Base-by-base conservation (phyloP, 2,329 filamentous ascomycete genomes). In the Fusarium hostae region DNA sequence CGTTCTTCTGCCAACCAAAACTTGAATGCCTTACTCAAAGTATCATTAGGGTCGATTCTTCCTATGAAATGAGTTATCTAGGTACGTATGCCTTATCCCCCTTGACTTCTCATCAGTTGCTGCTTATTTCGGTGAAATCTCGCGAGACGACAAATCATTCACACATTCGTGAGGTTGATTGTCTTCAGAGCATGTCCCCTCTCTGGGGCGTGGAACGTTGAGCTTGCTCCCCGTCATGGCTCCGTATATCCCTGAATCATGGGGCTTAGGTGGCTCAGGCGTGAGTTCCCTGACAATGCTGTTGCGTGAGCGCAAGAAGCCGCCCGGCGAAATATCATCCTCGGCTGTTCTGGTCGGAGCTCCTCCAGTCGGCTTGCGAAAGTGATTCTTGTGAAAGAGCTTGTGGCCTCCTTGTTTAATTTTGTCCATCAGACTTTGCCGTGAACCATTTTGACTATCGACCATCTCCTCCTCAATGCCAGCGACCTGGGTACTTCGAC, bases 161-260 rank as follows among this genome's bases (percentile, higher is more conserved):
- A 74, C 72, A 34, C 78, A 81, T 10, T 76, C 54, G 47, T 81
- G 79, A 20, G 79, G 79, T 39, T 68, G 67, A 37, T 77, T 70
- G 37, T 81, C 80, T 58, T 81, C 80, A 9, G 79, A 81, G 48
- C 80, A 81, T 12, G 71, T 74, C 18, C 61, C 55, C 13, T 70
- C 62, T 43, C 66, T 66, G n/a, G 66, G 51, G 16, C 58, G 64
- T 26, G 50, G 50, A 12, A 44, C 45, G 1, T 61, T 45, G 20
- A 67, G 58, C 32, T 67, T 75, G 22, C 73, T 70, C 18, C 70
- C 73, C 5, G 73, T 73, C 63, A 78, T 70, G 5, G 74, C 74
- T 34, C 77, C 74, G 22, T 77, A 72, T 37, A 77, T 76, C 12
- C 73, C 71, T 34, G 60, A 57, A 13, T 10, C 62, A 45, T 78